Base-by-base conservation (phyloP, 805 yeast species). In the Ogataea paradorogensis region DNA sequence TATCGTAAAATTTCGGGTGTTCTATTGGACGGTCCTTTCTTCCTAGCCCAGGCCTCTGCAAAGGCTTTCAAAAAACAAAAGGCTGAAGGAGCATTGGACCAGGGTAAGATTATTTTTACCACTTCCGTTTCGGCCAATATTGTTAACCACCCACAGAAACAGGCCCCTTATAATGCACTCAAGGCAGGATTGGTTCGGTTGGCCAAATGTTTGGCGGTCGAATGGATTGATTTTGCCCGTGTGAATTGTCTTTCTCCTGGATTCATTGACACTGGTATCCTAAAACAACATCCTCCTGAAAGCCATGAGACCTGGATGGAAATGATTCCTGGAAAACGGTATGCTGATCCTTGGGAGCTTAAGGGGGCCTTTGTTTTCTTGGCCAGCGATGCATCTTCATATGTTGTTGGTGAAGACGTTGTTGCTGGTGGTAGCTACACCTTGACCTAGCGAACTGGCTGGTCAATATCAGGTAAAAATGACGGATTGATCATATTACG, bases 101-200 rank as follows among this genome's bases (percentile, higher is more conserved):
- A 23, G 7, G 25, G 25, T 5, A 23, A 11, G 5, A 57, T 74
- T 45, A 65, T 74, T 40, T 68, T 73, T 59, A 74, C 80, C 11
- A 78, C 76, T 4, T 73, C 78, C 15, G 73, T 74, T 77, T 70
- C 76, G 10, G 78, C 71, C 8, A 76, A 71, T 58, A 73, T 74
- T 47, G 74, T 71, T 46, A 74, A 74, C 47, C 71, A 68, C 33
- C 80, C 80, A 31, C 67, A 71, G 48, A 61, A 66, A 47, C 78
- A 73, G 50, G 69, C 76, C 33, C 69, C 69, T 27, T 72, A 72
- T 55, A 72, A 71, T 47, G 68, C 70, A 27, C 70, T 74, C 39
- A 72, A 72, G 55, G 76, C 77, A 28, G 77, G 68, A 28, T 71
- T 71, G 36, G 51, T 70, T 46, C 74, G 71, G 46, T 58, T 71